Conservation (phyloP, 371 early-diverging fungal genomes). For the Umbelopsis sp. region DNA sequence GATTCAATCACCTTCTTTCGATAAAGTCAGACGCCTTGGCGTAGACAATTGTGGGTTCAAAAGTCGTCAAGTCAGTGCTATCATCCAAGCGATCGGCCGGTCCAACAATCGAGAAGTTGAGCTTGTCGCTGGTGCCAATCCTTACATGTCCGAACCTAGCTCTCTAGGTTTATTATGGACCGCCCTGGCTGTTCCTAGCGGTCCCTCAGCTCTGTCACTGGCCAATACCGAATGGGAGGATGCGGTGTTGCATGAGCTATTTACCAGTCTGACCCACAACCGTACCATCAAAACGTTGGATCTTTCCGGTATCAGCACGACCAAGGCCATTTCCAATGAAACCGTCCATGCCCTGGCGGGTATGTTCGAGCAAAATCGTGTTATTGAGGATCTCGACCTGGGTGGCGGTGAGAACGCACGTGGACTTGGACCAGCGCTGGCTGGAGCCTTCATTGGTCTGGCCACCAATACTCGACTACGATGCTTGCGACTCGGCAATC, state of each 20-base stretch:
- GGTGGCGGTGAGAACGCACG: conserved; percentile 2
- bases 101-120: conserved; percentile 37
- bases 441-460: conserved; percentile 32
- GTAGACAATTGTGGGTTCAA: conserved; percentile 38
- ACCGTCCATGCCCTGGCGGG: conserved; percentile 37
- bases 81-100: conserved; percentile 32
- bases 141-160: conserved; percentile 42
- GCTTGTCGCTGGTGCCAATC: conserved; percentile 37
- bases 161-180: conserved; percentile 38
- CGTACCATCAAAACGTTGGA: conserved; percentile 30
- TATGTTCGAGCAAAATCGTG: conserved; percentile 41
- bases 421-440: conserved; percentile 26
- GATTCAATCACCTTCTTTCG: conserved; percentile 38
- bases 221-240: conserved; percentile 52
- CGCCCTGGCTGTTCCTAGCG: conserved; percentile 36
- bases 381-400: conserved; percentile 25
- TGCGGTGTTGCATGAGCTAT: conserved; percentile 37
- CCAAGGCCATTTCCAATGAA: conserved; percentile 24
- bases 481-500: conserved; percentile 34
- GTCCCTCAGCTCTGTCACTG: conserved; percentile 39
- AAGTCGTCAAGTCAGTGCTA: conserved; percentile 33
- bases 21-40: conserved; percentile 26
- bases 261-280: conserved; percentile 43
- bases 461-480: conserved; percentile 31
- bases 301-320: conserved; percentile 35